Evolutionary conservation across 192 early-diverging fungal genomes (phyloP).

Genomic region (Coemansia pectinata): DNA sequence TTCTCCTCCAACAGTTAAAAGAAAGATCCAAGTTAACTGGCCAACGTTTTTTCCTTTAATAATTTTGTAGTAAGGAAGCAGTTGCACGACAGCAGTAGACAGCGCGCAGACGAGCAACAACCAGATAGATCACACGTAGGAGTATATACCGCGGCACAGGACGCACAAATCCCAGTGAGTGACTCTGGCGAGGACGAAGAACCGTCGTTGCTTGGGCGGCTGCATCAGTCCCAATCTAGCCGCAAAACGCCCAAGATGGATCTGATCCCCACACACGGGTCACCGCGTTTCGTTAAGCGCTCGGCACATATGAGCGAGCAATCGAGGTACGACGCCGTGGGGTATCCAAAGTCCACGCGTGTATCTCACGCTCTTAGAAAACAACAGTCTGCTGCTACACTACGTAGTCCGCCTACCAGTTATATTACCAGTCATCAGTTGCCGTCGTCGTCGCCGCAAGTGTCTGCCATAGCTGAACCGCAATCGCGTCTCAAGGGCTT

Average conservation of each 20-base stretch:
- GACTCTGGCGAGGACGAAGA: background rate
- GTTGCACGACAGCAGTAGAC: constrained; percentile 2
- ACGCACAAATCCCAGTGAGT: background rate
- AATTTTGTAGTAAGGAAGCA: constrained; percentile 1
- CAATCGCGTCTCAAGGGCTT: constrained; percentile 44
- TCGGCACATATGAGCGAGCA: constrained; percentile 20
- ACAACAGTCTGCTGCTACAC: background rate
- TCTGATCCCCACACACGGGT: constrained; percentile 3
- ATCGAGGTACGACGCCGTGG: constrained; percentile 27
- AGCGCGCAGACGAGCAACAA: constrained; percentile 1
- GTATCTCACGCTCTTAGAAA: background rate
- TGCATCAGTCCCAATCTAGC: constrained; percentile 7
- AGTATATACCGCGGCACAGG: background rate
- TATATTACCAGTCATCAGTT: background rate
- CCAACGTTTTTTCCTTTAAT: background rate
- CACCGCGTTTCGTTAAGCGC: constrained; percentile 23
- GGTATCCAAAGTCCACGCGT: constrained; percentile 42
- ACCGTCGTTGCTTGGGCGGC: constrained; percentile 16
- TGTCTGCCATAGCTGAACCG: constrained; percentile 8
- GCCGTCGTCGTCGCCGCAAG: background rate
- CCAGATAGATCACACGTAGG: background rate
- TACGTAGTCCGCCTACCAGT: background rate
- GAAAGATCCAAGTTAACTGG: background rate
- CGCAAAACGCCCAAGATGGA: constrained; percentile 10
- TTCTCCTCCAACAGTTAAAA: background rate